Base-by-base conservation (phyloP, 1,139 yeast species). In the Geotrichum klebahnii region DNA sequence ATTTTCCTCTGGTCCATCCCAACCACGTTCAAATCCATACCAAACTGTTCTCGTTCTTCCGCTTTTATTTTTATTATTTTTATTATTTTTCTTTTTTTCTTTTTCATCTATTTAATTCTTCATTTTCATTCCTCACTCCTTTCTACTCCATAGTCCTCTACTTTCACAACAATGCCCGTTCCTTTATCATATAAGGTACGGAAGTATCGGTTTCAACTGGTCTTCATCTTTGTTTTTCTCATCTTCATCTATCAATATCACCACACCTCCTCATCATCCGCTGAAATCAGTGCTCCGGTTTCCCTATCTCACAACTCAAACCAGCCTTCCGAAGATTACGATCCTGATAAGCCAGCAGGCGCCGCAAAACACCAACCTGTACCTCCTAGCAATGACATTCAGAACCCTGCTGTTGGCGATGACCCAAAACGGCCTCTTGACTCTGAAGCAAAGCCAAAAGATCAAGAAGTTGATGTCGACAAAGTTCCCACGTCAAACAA, bases 101-200 rank as follows among this genome's bases (percentile, higher is more conserved):
- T 34, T 22, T 20, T 31, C 32, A 14, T 32, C n/a, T 29, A 4
- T 33, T 5, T 10, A 28, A 22, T 26, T 17, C 22, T 43, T 14
- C 24, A 16, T 10, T 14, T 32, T 22, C 8, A 17, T n/a, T 41
- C 34, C 20, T 17, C 4, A 38, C 31, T 22, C 19, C 29, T n/a
- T n/a, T n/a, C n/a, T n/a, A n/a, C n/a, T n/a, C n/a, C n/a, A n/a
- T n/a, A n/a, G n/a, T n/a, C n/a, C n/a, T n/a, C n/a, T n/a, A n/a
- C n/a, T n/a, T n/a, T n/a, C n/a, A 16, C 19, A 10, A 44, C 8
- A 31, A 47, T 47, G 50, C 24, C 46, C n/a, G 39, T 29, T 4
- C 46, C 50, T 2, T 19, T 40, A 17, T 16, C 31, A n/a, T 31
- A 28, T 24, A 34, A 37, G 10, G 19, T 47, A 19, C 20, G 38